Conservation (phyloP, 345 rosid species). For the Erysimum cheiranthoides region DNA sequence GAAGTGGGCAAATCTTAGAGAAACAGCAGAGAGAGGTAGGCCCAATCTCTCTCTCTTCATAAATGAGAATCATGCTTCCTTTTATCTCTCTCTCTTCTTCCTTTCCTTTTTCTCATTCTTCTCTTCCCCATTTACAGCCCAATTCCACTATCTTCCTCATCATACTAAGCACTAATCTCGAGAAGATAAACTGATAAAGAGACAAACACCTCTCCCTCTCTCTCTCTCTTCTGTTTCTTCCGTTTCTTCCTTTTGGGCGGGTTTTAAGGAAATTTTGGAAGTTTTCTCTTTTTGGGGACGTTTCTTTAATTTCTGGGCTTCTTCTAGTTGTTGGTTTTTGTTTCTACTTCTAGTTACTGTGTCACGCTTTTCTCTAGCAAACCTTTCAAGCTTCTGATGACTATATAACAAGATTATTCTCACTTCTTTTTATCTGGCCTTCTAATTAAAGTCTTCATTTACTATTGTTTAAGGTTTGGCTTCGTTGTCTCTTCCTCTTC, state of each 20-base stretch:
- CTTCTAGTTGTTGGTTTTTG: conserved; percentile 33
- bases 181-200: conserved; percentile 31
- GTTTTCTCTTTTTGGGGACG: conserved; percentile 26
- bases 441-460: conserved; percentile 30
- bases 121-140: conserved; percentile 28
- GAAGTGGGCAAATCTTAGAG: not conserved
- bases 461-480: conserved; percentile 12
- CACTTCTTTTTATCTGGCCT: conserved; percentile 23
- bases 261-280: conserved; percentile 39
- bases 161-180: conserved; percentile 35
- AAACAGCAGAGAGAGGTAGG: conserved; percentile 25
- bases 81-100: not conserved
- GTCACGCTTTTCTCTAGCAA: conserved; percentile 39
- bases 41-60: conserved; percentile 33
- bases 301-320: conserved; percentile 29
- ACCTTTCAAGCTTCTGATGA: conserved; percentile 21
- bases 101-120: conserved; percentile 19
- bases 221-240: conserved; percentile 15
- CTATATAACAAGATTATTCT: not conserved
- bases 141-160: conserved; percentile 39
- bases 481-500: conserved; percentile 23
- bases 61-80: conserved; percentile 44
- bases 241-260: conserved; percentile 43
- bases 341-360: conserved; percentile 17
- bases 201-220: not conserved